Base-by-base conservation (phyloP, 2,329 filamentous ascomycete species). In the Scytalidium lignicola region DNA sequence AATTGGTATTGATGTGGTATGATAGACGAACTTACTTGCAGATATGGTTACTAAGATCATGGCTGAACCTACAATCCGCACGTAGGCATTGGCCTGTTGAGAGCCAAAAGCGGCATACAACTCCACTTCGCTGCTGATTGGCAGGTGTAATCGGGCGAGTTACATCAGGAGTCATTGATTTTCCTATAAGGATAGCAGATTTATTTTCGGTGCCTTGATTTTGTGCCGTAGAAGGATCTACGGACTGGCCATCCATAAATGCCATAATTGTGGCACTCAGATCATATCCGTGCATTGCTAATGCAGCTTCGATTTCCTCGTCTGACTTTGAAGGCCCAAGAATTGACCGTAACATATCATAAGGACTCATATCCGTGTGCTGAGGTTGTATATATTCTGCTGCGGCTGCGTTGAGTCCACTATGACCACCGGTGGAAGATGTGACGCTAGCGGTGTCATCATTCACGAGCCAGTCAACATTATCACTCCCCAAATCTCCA, bases 101-200 rank as follows among this genome's bases (percentile, higher is more conserved):
- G 55, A 99, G 75, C 75, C 90, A 97, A 68, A 97, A 99, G 70
- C 96, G 95, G 79, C 93, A 99, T 40, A 97, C 88, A 37, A 96
- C 86, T 21, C 90, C 86, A 55, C 87, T 90, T 67, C 90, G 92
- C 59, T 86, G 79, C 62, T 87, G 84, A 20, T 82, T 80, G 20
- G 82, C 80, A 2, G 92, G 91, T 1, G 90, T 95, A 8, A 79
- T 74, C 15, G 91, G 88, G 29, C 90, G 75, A 42, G 75, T 80
- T 17, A 82, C 78, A 12, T 88, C 83, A 15, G 88, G 80, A 40
- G 82, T 82, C 74, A 96, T 89, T 17, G 90, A 95, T 65, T 96
- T 96, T 46, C 93, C 93, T 51, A 97, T 88, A 17, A 96, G 68
- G 41, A 92, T 78, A 41, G 78, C 76, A 54, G 82, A 82, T 57